phyloP scores from a whole-genome alignment of 495 filamentous ascomycete species.

The Chaetomium fimeti region DNA sequence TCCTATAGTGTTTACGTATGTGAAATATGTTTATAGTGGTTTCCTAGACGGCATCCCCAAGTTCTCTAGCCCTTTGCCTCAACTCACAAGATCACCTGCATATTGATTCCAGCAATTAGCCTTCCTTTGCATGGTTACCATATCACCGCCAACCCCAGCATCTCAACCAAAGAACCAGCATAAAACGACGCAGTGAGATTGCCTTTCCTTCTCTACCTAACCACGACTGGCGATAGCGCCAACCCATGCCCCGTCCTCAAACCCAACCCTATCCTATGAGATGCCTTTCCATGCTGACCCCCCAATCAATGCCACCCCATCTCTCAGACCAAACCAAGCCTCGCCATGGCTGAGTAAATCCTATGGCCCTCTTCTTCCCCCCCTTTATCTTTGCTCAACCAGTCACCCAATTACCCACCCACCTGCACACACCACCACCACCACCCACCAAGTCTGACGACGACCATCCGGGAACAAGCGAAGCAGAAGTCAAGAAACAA shows the following conservation, averaged over 20 bases:
- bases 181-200: not conserved
- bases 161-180: not conserved
- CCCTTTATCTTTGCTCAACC: not conserved
- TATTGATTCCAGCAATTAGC: too few relatives aligned
- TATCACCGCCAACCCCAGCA: not conserved
- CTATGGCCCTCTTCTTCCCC: not conserved
- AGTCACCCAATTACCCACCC: not conserved
- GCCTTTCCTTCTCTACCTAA: slow-evolving; percentile 5
- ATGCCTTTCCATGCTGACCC: not conserved
- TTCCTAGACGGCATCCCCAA: too few relatives aligned
- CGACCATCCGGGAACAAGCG: slow-evolving; percentile 18
- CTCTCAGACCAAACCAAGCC: not conserved
- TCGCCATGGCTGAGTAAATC: too few relatives aligned
- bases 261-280: not conserved
- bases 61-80: too few relatives aligned
- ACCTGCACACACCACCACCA: not conserved
- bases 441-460: slow-evolving; percentile 1
- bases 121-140: too few relatives aligned
- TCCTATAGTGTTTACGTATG: too few relatives aligned
- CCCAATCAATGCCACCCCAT: not conserved
- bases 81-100: too few relatives aligned
- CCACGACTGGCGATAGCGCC: not conserved
- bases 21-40: too few relatives aligned
- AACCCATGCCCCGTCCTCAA: slow-evolving; percentile 1
- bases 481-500: slow-evolving; percentile 13